These are phyloP conservation scores for Pelargonium nanum DNA, from an alignment of 345 rosid genomes.

Conservation along the genomic window DNA sequence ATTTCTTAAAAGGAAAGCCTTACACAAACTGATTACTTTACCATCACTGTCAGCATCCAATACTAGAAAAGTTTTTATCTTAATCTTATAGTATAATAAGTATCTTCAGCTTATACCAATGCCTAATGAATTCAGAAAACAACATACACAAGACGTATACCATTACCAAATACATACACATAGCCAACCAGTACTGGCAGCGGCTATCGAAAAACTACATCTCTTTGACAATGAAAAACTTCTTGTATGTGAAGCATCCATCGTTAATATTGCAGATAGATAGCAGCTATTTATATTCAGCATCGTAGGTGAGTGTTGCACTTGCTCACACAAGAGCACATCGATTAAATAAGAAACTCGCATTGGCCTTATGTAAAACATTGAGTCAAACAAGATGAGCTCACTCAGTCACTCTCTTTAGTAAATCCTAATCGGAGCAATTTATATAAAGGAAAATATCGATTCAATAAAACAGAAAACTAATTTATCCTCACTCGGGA, in stretches of 20 bases:
- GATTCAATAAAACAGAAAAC: neutral
- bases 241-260: too few relatives aligned
- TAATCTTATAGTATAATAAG: too few relatives aligned
- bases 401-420: neutral
- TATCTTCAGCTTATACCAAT: neutral
- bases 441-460: neutral
- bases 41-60: neutral
- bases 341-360: too few relatives aligned
- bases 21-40: neutral
- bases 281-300: neutral
- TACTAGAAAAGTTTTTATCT: neutral
- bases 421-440: neutral
- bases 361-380: neutral
- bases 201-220: too few relatives aligned
- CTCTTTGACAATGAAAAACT: too few relatives aligned
- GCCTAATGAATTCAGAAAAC: neutral
- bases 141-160: neutral
- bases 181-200: too few relatives aligned
- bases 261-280: neutral
- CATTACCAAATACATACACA: too few relatives aligned
- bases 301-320: neutral
- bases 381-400: neutral
- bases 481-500: neutral
- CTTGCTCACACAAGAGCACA: neutral
- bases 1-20: too few relatives aligned